Evolutionary conservation across 257 asterid genomes (phyloP).

Genomic region (Penstemon barbatus): DNA sequence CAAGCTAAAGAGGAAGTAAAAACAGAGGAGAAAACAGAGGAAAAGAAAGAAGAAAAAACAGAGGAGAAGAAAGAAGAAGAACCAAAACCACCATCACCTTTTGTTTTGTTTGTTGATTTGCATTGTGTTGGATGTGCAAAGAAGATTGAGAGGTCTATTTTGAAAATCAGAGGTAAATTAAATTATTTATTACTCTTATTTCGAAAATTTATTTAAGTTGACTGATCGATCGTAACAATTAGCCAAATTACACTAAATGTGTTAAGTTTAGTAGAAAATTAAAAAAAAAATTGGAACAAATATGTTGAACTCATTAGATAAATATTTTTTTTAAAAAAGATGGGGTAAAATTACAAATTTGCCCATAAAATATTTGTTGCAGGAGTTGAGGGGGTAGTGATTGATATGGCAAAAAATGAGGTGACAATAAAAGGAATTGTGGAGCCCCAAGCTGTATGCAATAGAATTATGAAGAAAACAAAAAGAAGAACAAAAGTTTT

Average conservation of each 20-base stretch:
- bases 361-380: not conserved
- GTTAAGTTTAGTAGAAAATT: too few relatives aligned
- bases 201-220: not conserved
- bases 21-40: conserved; percentile 32
- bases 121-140: conserved; percentile 91
- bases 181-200: too few relatives aligned
- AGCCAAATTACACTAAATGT: too few relatives aligned
- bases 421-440: conserved; percentile 76
- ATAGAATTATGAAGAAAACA: conserved; percentile 58
- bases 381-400: conserved; percentile 76
- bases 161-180: conserved; percentile 63
- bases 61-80: conserved; percentile 49
- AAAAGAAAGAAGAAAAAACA: conserved; percentile 36
- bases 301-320: too few relatives aligned
- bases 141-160: conserved; percentile 72
- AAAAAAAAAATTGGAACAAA: too few relatives aligned
- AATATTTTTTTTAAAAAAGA: too few relatives aligned
- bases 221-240: too few relatives aligned
- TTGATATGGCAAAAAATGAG: conserved; percentile 64
- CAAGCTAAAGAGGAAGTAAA: conserved; percentile 40
- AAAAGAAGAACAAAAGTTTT: conserved; percentile 63
- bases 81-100: conserved; percentile 60
- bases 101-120: conserved; percentile 68
- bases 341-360: too few relatives aligned
- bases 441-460: conserved; percentile 75